Evolutionary conservation across 495 filamentous ascomycete species (phyloP).

Genomic region (Polyplosphaeria fusca): DNA sequence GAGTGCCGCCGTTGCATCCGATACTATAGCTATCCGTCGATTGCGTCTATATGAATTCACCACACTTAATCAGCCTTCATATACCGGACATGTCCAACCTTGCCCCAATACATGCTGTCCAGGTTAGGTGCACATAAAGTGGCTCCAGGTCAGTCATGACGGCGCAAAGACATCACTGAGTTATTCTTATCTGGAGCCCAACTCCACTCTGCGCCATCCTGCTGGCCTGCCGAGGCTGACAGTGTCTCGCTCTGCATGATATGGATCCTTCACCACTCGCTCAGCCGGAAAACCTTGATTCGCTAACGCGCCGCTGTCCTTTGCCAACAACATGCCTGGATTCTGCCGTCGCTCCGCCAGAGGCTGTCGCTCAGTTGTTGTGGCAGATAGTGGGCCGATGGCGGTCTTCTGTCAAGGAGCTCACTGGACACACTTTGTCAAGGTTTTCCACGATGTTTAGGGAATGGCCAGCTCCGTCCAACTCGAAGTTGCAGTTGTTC

Average conservation of each 20-base stretch:
- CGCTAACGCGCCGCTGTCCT: conserved; percentile 2
- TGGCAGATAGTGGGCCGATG: conserved; percentile 1
- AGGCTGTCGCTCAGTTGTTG: conserved; percentile 3
- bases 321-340: not conserved
- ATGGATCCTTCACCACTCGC: conserved; percentile 15
- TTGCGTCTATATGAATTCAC: conserved; percentile 13
- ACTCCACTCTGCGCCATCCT: conserved; percentile 9
- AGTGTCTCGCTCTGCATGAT: conserved; percentile 12
- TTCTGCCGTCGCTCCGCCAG: not conserved
- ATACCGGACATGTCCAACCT: conserved; percentile 10
- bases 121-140: conserved; percentile 12
- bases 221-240: conserved; percentile 8
- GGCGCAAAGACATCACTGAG: conserved; percentile 12
- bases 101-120: conserved; percentile 14
- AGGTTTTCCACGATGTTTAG: conserved; percentile 7
- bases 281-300: conserved; percentile 9
- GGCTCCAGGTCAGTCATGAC: conserved; percentile 7
- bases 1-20: conserved; percentile 14
- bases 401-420: conserved; percentile 1
- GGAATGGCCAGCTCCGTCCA: conserved; percentile 7
- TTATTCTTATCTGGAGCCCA: conserved; percentile 9
- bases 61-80: conserved; percentile 13
- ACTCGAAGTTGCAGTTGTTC: conserved; percentile 12
- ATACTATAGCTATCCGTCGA: conserved; percentile 19
- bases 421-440: conserved; percentile 9